A percentile compares a stretch with the other conserved stretches of the same genome.
phyloP scores from a whole-genome alignment of 2,329 filamentous ascomycete species.

The Colletotrichum aenigma region DNA sequence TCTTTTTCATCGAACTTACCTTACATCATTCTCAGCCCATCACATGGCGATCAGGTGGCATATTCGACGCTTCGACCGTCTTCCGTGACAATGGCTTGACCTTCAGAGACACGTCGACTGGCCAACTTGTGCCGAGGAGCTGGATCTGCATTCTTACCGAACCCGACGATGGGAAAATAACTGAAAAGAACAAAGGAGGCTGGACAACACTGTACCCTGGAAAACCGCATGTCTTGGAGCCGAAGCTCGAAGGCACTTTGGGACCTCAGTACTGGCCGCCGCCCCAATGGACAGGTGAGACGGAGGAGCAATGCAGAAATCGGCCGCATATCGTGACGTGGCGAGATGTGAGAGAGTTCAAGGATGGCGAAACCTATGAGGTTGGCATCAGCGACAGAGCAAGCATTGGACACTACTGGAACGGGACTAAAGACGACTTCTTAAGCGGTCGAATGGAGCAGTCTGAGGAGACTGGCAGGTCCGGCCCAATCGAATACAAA shows the following conservation, averaged over 20 bases:
- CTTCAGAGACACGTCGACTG: neutral
- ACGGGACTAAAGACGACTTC: neutral
- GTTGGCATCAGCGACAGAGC: neutral
- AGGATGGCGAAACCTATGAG: neutral
- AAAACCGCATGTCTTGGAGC: neutral
- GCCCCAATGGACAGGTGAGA: neutral
- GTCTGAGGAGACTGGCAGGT: neutral
- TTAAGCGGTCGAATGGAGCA: neutral
- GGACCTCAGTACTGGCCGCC: neutral
- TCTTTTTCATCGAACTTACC: neutral
- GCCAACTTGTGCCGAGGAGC: neutral
- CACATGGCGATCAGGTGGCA: neutral
- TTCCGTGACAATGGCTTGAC: neutral
- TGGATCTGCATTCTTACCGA: neutral
- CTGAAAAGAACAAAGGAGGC: fast-evolving
- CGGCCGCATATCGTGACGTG: neutral
- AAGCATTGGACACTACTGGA: neutral
- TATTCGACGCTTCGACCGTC: neutral
- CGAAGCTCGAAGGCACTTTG: neutral
- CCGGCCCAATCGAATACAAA: neutral
- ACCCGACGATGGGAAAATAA: fast-evolving
- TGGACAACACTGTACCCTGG: neutral
- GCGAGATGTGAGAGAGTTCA: neutral
- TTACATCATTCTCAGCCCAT: neutral
- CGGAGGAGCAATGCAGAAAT: neutral